Evolutionary conservation across 148 eudicot species (phyloP).

Genomic region (Fagopyrum homotropicum): DNA sequence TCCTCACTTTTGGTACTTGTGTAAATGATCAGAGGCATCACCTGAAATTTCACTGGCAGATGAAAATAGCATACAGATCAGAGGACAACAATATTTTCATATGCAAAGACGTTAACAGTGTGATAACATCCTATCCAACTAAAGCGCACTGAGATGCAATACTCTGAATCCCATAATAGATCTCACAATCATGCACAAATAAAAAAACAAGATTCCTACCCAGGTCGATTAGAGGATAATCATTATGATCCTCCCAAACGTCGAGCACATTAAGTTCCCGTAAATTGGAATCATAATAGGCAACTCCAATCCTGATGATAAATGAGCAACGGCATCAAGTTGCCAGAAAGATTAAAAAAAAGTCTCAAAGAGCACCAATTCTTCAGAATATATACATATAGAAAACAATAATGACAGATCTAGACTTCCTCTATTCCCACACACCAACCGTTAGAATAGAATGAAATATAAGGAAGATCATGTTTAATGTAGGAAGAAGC

Average conservation of each 20-base stretch:
- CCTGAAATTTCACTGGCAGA: constrained; percentile 81
- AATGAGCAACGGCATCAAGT: background rate
- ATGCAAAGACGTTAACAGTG: background rate
- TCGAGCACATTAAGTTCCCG: constrained; percentile 87
- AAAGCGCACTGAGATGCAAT: background rate
- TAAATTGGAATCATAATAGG: constrained; percentile 69
- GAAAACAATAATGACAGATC: background rate
- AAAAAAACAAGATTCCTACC: constrained; percentile 34
- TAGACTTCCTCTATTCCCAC: background rate
- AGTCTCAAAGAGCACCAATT: constrained; percentile 6
- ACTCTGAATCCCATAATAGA: background rate
- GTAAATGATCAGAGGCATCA: constrained; percentile 69
- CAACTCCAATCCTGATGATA: constrained; percentile 67
- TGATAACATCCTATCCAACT: background rate
- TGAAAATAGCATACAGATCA: constrained; percentile 15
- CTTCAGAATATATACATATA: background rate
- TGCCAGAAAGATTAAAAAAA: background rate
- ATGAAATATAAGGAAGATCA: background rate
- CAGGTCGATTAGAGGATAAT: constrained; percentile 71
- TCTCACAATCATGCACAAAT: background rate
- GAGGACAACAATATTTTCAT: constrained; percentile 2
- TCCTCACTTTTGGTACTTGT: constrained; percentile 90
- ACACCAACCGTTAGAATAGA: background rate
- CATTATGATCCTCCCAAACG: constrained; percentile 83
- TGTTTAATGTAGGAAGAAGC: constrained; percentile 11